phyloP scores from a whole-genome alignment of 2,329 filamentous ascomycete species.

The Apiospora rasikravindrae region DNA sequence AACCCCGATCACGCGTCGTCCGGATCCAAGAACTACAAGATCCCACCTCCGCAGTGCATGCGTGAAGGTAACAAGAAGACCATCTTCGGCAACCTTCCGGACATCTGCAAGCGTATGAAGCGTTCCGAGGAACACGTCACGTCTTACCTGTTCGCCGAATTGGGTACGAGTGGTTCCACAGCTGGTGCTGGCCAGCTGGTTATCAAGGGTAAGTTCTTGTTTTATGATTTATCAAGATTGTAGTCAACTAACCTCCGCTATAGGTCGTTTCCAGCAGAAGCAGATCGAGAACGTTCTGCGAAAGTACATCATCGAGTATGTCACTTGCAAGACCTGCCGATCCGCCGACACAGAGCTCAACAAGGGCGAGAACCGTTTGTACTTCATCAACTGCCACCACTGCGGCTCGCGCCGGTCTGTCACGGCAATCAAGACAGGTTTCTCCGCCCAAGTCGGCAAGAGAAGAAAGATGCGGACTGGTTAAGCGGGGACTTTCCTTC shows the following conservation, averaged over 20 bases:
- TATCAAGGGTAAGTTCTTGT: slow-evolving; percentile 75
- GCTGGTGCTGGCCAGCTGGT: slow-evolving; percentile 92
- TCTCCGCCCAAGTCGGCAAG: slow-evolving; percentile 99
- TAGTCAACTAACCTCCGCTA: not conserved
- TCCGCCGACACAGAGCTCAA: slow-evolving; percentile 93
- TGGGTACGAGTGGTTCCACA: slow-evolving; percentile 95
- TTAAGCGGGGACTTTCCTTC: slow-evolving; percentile 10
- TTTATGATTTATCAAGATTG: not conserved
- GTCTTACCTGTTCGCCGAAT: slow-evolving; percentile 93
- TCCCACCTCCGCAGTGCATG: slow-evolving; percentile 96
- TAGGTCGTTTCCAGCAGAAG: slow-evolving; percentile 91
- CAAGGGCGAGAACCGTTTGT: slow-evolving; percentile 98
- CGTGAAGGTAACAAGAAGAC: slow-evolving; percentile 99
- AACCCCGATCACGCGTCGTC: slow-evolving; percentile 93
- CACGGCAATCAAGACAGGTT: slow-evolving; percentile 99
- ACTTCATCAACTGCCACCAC: slow-evolving; percentile 97
- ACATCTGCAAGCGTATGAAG: slow-evolving; percentile 99
- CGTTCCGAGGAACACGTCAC: slow-evolving; percentile 97
- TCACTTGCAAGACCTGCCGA: slow-evolving; percentile 98
- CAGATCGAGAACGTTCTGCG: slow-evolving; percentile 97
- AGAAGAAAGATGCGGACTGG: slow-evolving; percentile 78
- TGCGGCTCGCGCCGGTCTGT: slow-evolving; percentile 85
- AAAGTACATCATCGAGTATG: slow-evolving; percentile 97
- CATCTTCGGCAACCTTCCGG: slow-evolving; percentile 98
- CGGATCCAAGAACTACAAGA: slow-evolving; percentile 96